Conservation (phyloP, 768 basidiomycete genomes). For the Clathrus columnatus region DNA sequence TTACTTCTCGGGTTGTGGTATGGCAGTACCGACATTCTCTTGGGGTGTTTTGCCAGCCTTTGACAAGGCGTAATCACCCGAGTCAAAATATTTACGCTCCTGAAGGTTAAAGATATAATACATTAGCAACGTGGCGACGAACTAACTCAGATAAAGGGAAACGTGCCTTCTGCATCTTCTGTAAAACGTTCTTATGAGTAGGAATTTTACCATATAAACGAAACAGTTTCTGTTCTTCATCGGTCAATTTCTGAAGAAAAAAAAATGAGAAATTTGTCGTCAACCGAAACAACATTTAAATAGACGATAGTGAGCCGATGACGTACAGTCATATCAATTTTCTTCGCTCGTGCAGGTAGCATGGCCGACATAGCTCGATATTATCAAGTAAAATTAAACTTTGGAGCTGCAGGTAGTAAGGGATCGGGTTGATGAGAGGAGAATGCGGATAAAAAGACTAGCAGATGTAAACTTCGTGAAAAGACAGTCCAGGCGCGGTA, state of each 20-base stretch:
- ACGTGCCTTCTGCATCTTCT: constrained; percentile 90
- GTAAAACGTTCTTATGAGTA: constrained; percentile 85
- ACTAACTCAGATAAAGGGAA: neutral
- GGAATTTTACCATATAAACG: constrained; percentile 92
- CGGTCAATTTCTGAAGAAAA: constrained; percentile 55
- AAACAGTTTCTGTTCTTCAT: constrained; percentile 92
- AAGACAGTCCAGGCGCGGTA: constrained; percentile 11
- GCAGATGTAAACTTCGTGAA: constrained; percentile 4
- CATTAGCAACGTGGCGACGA: neutral
- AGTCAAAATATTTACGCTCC: constrained; percentile 99
- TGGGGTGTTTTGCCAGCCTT: constrained; percentile 91
- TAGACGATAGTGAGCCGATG: constrained; percentile 13
- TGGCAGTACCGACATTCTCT: constrained; percentile 86
- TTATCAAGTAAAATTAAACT: constrained; percentile 17
- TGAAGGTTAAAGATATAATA: constrained; percentile 26
- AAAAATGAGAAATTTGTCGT: neutral
- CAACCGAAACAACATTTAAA: constrained; percentile 11
- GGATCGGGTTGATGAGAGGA: no score
- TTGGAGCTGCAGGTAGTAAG: constrained; percentile 11
- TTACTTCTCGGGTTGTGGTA: constrained; percentile 96
- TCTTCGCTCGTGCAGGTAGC: constrained; percentile 77
- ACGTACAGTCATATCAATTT: constrained; percentile 89
- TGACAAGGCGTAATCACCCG: constrained; percentile 94
- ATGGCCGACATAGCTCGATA: constrained; percentile 29
- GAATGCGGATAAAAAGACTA: constrained; percentile 18